Conservation (phyloP, 768 basidiomycete species). For the Calvatia gigantea region DNA sequence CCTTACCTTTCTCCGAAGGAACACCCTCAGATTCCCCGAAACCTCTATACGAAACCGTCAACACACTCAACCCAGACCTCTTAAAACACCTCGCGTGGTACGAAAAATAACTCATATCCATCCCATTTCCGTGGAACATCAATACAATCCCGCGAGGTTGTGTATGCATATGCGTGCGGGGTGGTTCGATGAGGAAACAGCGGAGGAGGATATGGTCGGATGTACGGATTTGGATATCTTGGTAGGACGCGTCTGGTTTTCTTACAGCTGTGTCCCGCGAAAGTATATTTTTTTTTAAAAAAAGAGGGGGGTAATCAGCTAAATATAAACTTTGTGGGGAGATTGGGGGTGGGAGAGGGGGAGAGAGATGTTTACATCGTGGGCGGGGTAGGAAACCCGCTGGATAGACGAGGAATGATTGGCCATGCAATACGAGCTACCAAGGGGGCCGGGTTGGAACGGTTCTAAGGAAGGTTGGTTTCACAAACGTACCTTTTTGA, state of each 20-base stretch:
- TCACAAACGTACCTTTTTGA: not conserved
- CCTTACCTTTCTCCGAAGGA: constrained; percentile 73
- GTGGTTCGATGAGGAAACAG: constrained; percentile 14
- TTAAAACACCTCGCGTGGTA: constrained; percentile 66
- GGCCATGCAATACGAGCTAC: constrained; percentile 12
- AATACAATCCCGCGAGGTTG: constrained; percentile 59
- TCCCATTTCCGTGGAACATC: constrained; percentile 85
- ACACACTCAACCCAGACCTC: constrained; percentile 74
- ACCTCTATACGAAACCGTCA: constrained; percentile 90
- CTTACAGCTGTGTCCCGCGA: not conserved
- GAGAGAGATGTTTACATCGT: constrained; percentile 1
- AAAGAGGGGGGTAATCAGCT: not conserved
- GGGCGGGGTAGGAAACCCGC: constrained; percentile 8
- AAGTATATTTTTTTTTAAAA: not conserved
- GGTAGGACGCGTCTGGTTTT: constrained; percentile 5
- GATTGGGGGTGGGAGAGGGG: not conserved
- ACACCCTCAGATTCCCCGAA: constrained; percentile 77
- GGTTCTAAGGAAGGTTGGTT: not conserved
- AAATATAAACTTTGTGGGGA: not conserved
- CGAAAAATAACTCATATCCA: constrained; percentile 71
- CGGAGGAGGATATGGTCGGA: constrained; percentile 10
- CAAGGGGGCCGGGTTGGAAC: no score
- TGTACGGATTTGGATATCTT: constrained; percentile 11
- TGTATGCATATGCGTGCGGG: no score
- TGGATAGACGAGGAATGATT: constrained; percentile 14